These are phyloP conservation scores for Lithocarpus polystachyus DNA, from an alignment of 306 rosid species.

Conservation along the genomic window DNA sequence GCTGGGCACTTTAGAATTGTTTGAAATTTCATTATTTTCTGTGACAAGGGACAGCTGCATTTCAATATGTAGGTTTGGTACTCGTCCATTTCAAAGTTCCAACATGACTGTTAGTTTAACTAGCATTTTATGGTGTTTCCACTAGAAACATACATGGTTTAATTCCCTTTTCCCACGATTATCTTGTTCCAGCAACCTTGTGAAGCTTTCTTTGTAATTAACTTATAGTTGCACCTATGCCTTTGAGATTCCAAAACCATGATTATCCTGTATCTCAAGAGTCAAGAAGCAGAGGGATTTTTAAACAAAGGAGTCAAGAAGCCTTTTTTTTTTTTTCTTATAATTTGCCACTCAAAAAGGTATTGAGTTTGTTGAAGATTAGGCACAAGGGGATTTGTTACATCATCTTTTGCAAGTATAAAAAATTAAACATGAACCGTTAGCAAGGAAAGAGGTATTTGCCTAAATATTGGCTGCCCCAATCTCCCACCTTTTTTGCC, in stretches of 20 bases:
- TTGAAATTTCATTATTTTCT: background rate
- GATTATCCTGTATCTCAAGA: background rate
- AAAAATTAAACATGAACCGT: background rate
- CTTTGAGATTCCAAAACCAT: background rate
- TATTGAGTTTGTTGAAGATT: background rate
- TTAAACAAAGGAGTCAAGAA: background rate
- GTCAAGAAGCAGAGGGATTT: background rate
- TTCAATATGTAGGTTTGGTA: background rate
- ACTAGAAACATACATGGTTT: too few relatives aligned
- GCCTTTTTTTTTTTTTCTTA: background rate
- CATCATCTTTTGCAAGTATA: conserved; percentile 9
- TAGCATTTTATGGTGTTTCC: too few relatives aligned
- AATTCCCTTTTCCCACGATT: too few relatives aligned
- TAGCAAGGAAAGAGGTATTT: background rate
- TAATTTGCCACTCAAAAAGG: background rate
- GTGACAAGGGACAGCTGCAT: background rate
- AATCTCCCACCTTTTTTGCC: conserved; percentile 6
- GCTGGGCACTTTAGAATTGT: too few relatives aligned
- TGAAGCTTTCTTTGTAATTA: background rate
- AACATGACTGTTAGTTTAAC: background rate
- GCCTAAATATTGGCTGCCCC: conserved; percentile 9
- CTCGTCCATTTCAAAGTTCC: background rate
- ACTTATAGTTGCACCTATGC: background rate
- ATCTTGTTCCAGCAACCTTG: background rate
- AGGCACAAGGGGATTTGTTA: conserved; percentile 11